Conservation (phyloP, 441 rosid species). For the Heliophila coronopifolia region DNA sequence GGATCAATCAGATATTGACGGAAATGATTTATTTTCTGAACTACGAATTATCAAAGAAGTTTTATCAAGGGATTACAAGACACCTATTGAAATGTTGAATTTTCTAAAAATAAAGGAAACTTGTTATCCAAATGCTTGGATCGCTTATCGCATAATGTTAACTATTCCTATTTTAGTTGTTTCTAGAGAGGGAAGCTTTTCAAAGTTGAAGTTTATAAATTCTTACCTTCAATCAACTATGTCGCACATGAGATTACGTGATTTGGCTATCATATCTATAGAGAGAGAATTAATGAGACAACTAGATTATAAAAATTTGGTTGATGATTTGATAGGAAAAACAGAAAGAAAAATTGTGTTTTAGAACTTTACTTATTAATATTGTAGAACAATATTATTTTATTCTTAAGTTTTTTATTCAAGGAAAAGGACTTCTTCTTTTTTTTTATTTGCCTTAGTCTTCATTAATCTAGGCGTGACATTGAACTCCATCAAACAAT, state of each 20-base stretch:
- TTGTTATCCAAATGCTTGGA: background rate
- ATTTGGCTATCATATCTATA: background rate
- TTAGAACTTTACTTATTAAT: too few species aligned
- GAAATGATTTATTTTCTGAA: background rate
- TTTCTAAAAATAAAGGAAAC: background rate
- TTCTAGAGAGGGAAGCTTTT: background rate
- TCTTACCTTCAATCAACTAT: background rate
- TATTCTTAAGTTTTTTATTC: too few species aligned
- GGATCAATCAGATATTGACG: background rate
- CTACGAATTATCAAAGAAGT: background rate
- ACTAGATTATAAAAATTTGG: background rate
- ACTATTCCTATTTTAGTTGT: background rate
- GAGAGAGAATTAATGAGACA: background rate
- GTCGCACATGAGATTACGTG: background rate
- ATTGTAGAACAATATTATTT: too few species aligned
- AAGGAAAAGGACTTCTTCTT: too few species aligned
- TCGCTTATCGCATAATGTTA: background rate
- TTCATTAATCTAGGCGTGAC: too few species aligned
- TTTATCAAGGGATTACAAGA: background rate
- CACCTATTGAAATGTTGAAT: background rate
- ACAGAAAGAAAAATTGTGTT: too few species aligned
- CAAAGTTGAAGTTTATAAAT: background rate
- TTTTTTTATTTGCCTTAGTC: too few species aligned
- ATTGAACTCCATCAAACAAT: too few species aligned
- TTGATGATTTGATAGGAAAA: too few species aligned